A percentile compares a stretch with the other conserved stretches of the same genome.
Evolutionary conservation across 1,284 basidiomycete species (phyloP).

Genomic region (Erythrobasidium hasegawianum): DNA sequence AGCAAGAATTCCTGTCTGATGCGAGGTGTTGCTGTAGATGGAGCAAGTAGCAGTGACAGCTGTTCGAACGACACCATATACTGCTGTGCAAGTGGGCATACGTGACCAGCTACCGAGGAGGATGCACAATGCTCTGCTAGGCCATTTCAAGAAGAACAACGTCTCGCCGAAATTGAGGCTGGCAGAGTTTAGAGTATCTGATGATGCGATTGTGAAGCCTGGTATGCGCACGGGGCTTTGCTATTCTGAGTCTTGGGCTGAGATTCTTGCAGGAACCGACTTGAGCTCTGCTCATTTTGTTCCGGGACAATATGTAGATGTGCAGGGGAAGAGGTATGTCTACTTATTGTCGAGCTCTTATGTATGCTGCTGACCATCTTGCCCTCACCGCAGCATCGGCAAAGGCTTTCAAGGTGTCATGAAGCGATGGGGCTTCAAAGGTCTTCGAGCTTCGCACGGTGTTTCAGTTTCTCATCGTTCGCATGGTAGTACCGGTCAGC

Average conservation of each 20-base stretch:
- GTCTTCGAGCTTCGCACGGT: slow-evolving; percentile 91
- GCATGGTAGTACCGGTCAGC: slow-evolving; percentile 87
- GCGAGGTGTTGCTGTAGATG: slow-evolving; percentile 7
- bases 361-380: not conserved
- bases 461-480: slow-evolving; percentile 91
- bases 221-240: not conserved
- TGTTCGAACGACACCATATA: slow-evolving; percentile 56
- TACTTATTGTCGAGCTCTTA: no score
- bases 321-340: slow-evolving; percentile 85
- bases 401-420: slow-evolving; percentile 97
- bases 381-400: slow-evolving; percentile 64
- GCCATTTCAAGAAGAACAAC: slow-evolving; percentile 79
- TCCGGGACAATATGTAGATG: slow-evolving; percentile 94
- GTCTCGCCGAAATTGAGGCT: slow-evolving; percentile 82
- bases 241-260: no score
- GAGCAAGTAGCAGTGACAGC: slow-evolving; percentile 33
- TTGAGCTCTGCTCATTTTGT: slow-evolving; percentile 93
- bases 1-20: not conserved
- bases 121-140: slow-evolving; percentile 69
- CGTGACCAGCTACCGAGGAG: slow-evolving; percentile 65
- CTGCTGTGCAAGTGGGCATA: slow-evolving; percentile 80
- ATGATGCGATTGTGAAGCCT: slow-evolving; percentile 43
- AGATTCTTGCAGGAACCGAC: slow-evolving; percentile 62
- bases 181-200: slow-evolving; percentile 82
- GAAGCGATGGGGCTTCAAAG: slow-evolving; percentile 94